phyloP scores from a whole-genome alignment of 345 rosid species.

The Eucalyptus guilfoylei region DNA sequence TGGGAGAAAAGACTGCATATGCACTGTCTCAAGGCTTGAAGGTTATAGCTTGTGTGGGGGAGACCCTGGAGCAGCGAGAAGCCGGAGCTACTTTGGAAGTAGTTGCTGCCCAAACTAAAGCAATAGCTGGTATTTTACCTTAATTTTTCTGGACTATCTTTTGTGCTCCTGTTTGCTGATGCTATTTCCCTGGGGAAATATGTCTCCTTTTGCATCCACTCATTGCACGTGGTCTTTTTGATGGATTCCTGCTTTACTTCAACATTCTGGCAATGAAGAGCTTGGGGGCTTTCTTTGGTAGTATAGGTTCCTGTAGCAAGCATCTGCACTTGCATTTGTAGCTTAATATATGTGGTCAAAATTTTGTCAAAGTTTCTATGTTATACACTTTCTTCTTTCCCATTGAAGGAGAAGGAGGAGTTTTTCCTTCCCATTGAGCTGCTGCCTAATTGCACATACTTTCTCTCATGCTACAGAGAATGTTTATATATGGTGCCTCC shows the following conservation, averaged over 20 bases:
- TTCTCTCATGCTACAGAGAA: neutral
- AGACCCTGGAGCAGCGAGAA: constrained; percentile 87
- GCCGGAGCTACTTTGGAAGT: constrained; percentile 73
- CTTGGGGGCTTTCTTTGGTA: neutral
- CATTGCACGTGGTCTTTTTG: neutral
- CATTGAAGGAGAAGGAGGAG: neutral
- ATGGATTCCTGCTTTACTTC: neutral
- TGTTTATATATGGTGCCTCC: neutral
- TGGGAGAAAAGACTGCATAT: constrained; percentile 86
- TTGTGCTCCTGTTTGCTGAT: neutral
- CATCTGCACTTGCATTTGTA: neutral
- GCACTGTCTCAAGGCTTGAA: constrained; percentile 87
- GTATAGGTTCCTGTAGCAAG: neutral
- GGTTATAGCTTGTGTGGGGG: constrained; percentile 94
- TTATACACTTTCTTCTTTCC: neutral
- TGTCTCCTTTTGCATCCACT: neutral
- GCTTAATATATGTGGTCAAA: neutral
- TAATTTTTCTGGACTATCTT: neutral
- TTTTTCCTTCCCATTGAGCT: neutral
- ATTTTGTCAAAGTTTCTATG: neutral
- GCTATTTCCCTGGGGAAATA: neutral
- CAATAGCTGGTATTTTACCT: constrained; percentile 60
- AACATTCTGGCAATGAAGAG: neutral
- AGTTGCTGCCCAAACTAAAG: constrained; percentile 91
- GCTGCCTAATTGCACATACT: neutral